Evolutionary conservation across 2,329 filamentous ascomycete genomes (phyloP), one percentile per base, ranked within the genome.

Genomic region (Fonsecaea pedrosoi): DNA sequence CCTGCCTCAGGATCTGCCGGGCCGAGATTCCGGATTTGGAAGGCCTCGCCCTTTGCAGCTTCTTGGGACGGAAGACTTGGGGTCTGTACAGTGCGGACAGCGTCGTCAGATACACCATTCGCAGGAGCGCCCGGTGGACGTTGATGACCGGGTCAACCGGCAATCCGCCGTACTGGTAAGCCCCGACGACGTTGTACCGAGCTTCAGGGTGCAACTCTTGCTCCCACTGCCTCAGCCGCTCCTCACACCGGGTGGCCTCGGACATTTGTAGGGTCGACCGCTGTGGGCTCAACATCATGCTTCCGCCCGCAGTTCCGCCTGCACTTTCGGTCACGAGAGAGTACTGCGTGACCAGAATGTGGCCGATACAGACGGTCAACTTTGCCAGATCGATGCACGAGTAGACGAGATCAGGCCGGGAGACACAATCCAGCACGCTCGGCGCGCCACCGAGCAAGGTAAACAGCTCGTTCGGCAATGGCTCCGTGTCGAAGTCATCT

Each of bases 61-160:
- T 8, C 35, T 38, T 38, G 35, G 35, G 35, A 38, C 35, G 35
- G 35, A 25, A 21, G 35, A 21, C n/a, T 55, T 96, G 93, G 1
- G 94, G 94, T 34, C 94, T 89, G 77, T 97, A 93, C 21, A 97
- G 84, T 2, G 94, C 94, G 60, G 92, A 96, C 15, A 96, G 85
- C 0, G 94, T 96, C 1, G 94, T 96, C 77, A 92, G 91, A 78
- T 95, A 97, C 1, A 96, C 89, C 91, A 97, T 95, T 78, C 96
- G 92, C 37, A 97, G 82, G 18, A 97, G 83, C n/a, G 91, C 91
- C 56, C 91, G 87, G 76, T 96, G 92, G 1, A 97, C 80, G 69
- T 86, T 82, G 21, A 54, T 18, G 13, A 62, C 59, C 18, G 34
- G n/a, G 21, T 37, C 30, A 38, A 38, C 35, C 35, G 35, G 35